Evolutionary conservation across 495 filamentous ascomycete species (phyloP).

Genomic region (Lasiosphaeria hispida): DNA sequence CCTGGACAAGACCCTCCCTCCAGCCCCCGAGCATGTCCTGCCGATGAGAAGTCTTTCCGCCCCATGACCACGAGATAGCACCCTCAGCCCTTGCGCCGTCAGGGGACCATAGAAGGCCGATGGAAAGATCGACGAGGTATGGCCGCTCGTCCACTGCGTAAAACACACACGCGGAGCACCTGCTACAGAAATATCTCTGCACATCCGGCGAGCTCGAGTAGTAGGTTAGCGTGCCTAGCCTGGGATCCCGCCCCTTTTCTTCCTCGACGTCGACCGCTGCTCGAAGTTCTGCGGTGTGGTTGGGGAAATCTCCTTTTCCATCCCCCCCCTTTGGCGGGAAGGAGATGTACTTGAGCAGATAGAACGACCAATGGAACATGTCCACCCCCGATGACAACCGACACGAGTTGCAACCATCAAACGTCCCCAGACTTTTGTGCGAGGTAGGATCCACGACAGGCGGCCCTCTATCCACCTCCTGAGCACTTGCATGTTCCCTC

Average conservation of each 20-base stretch:
- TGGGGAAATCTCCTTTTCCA: conserved; percentile 15
- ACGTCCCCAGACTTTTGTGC: conserved; percentile 38
- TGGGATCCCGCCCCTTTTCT: conserved; percentile 21
- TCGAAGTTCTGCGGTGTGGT: conserved; percentile 22
- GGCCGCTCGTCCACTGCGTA: conserved; percentile 43
- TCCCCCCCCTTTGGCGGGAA: conserved; percentile 13
- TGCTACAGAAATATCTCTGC: conserved; percentile 51
- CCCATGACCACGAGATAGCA: conserved; percentile 27
- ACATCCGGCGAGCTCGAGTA: conserved; percentile 47
- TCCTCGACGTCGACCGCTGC: conserved; percentile 18
- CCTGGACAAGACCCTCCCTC: conserved; percentile 22
- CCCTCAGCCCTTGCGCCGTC: conserved; percentile 51
- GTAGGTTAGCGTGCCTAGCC: conserved; percentile 45
- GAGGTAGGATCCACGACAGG: conserved; percentile 44
- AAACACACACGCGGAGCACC: conserved; percentile 53
- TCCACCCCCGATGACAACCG: conserved; percentile 45
- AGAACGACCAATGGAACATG: conserved; percentile 46
- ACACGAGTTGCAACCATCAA: conserved; percentile 54
- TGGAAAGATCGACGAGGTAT: conserved; percentile 49
- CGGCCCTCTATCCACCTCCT: conserved; percentile 11
- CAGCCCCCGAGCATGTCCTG: conserved; percentile 27
- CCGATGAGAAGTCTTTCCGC: conserved; percentile 12
- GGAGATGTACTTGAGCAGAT: conserved; percentile 22
- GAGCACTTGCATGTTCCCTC: conserved; percentile 16
- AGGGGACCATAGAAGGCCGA: conserved; percentile 47